Evolutionary conservation across 1,284 basidiomycete species (phyloP).

Genomic region (Xerocomus amazonicus): DNA sequence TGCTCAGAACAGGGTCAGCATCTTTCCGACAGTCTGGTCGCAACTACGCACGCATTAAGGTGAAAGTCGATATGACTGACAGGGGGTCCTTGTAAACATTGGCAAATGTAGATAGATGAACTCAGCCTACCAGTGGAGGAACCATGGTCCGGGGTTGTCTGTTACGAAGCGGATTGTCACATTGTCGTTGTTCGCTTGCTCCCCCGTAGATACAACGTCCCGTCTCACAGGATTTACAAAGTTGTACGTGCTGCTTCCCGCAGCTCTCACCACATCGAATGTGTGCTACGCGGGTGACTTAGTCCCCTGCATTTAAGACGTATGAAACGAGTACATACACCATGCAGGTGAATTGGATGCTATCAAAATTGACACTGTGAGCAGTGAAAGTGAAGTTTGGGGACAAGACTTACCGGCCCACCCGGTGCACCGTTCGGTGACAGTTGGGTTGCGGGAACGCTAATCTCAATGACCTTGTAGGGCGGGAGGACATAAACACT

Average conservation of each 20-base stretch:
- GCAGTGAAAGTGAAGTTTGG: neutral
- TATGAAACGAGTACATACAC: slow-evolving; percentile 15
- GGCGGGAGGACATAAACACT: slow-evolving; percentile 34
- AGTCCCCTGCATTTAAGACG: no score
- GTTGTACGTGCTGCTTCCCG: slow-evolving; percentile 22
- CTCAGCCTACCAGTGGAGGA: neutral
- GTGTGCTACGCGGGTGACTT: slow-evolving; percentile 27
- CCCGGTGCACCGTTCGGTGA: slow-evolving; percentile 22
- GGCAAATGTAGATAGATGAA: neutral
- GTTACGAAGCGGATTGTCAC: slow-evolving; percentile 23
- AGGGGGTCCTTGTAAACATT: neutral
- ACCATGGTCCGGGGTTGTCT: neutral
- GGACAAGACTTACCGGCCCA: slow-evolving; percentile 30
- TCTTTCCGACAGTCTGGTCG: neutral
- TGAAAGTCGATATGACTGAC: slow-evolving; percentile 31
- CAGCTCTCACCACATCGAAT: slow-evolving; percentile 32
- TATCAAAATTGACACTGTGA: slow-evolving; percentile 2
- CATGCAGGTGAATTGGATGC: slow-evolving; percentile 32
- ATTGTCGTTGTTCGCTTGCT: slow-evolving; percentile 18
- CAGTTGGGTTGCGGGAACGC: slow-evolving; percentile 21
- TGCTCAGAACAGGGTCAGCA: neutral
- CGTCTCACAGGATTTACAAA: slow-evolving; percentile 26
- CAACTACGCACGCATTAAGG: neutral
- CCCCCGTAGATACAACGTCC: slow-evolving; percentile 26
- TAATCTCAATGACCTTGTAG: slow-evolving; percentile 37